phyloP scores from a whole-genome alignment of 1,139 yeast species.

The Candida sanyaensis region DNA sequence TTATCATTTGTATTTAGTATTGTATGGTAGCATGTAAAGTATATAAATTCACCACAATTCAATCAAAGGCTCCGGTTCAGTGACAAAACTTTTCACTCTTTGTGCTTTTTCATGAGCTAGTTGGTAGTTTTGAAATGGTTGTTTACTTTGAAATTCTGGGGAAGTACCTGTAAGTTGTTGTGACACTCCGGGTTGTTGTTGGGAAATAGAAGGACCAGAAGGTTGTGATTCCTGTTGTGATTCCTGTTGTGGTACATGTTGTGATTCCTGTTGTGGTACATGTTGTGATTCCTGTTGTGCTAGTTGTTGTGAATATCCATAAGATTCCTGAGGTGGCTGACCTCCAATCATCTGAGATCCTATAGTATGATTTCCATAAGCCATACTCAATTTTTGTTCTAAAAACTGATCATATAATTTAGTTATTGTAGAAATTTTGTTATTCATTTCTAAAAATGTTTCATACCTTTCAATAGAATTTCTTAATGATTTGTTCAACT shows the following conservation, averaged over 20 bases:
- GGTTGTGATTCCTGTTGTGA: too few species aligned
- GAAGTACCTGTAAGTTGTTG: conserved; percentile 6
- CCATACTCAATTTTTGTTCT: conserved; percentile 62
- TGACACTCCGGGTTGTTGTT: conserved; percentile 3
- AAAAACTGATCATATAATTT: conserved; percentile 76
- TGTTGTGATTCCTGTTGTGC: conserved; percentile 5
- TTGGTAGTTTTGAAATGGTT: not conserved
- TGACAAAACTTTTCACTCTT: conserved; percentile 14
- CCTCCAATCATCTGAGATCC: conserved; percentile 2
- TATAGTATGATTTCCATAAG: conserved; percentile 32
- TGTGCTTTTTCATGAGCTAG: not conserved
- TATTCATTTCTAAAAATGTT: conserved; percentile 71
- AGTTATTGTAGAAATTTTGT: conserved; percentile 77
- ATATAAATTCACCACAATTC: conserved; percentile 24
- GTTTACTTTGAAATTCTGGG: conserved; percentile 1
- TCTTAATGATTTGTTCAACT: conserved; percentile 65
- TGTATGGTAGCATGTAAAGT: too few species aligned
- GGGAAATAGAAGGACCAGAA: conserved; percentile 5
- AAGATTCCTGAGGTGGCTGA: conserved; percentile 3
- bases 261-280: conserved; percentile 11
- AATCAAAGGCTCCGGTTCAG: conserved; percentile 40
- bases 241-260: too few species aligned
- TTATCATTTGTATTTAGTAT: not conserved
- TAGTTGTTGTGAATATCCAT: conserved; percentile 2
- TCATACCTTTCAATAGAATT: conserved; percentile 70